Evolutionary conservation across 306 rosid genomes (phyloP).

Genomic region (Dalbergia cochinchinensis): DNA sequence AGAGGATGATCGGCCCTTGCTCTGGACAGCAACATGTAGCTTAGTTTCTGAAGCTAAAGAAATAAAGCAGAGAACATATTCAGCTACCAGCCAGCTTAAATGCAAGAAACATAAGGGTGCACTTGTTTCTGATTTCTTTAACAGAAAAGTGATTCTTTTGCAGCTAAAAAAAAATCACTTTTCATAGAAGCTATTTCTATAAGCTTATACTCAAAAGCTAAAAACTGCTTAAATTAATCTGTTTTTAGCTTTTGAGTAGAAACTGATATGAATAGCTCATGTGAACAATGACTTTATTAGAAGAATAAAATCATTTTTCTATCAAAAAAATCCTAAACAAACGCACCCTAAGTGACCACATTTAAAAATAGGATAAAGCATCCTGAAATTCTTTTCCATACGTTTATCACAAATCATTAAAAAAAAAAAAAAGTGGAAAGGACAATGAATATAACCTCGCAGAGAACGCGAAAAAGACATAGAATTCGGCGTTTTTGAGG

Average conservation of each 20-base stretch:
- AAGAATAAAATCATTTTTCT: no score
- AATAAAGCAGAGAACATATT: slow-evolving; percentile 34
- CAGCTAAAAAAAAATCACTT: no score
- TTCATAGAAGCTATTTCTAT: no score
- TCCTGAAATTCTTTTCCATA: slow-evolving; percentile 18
- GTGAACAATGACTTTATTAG: no score
- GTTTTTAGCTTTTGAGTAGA: no score
- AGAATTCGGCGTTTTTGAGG: slow-evolving; percentile 28
- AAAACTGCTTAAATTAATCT: no score
- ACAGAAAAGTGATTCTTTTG: no score
- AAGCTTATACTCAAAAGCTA: no score
- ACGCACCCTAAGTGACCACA: not conserved
- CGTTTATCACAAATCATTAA: not conserved
- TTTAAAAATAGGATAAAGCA: not conserved
- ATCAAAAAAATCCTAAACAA: no score
- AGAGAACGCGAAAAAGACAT: slow-evolving; percentile 40
- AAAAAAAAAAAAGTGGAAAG: slow-evolving; percentile 14
- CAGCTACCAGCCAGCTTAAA: slow-evolving; percentile 35
- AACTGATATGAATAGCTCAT: no score
- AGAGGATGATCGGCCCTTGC: slow-evolving; percentile 57
- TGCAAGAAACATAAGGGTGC: not conserved
- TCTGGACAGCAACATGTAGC: slow-evolving; percentile 39
- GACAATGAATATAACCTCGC: slow-evolving; percentile 43
- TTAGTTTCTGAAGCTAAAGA: slow-evolving; percentile 37
- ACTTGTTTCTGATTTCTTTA: no score